Conservation (phyloP, 371 early-diverging fungal genomes). For the Actinomortierella ambigua region DNA sequence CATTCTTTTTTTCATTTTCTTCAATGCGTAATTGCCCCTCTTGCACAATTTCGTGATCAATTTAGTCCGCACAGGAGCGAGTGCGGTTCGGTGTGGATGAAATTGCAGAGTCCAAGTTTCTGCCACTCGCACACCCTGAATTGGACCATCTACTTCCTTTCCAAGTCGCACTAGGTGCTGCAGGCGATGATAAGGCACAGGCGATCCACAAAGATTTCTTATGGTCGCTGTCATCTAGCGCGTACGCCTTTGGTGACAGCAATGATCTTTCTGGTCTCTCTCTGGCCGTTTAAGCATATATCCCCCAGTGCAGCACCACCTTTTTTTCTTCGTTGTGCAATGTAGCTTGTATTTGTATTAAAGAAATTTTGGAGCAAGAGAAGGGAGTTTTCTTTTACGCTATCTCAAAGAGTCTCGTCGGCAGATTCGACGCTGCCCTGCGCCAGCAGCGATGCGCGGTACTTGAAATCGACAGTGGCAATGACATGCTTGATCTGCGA, state of each 20-base stretch:
- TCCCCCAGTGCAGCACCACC: too few relatives aligned
- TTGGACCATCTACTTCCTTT: conserved; percentile 53
- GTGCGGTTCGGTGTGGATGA: conserved; percentile 27
- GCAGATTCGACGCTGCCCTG: too few relatives aligned
- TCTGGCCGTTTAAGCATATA: too few relatives aligned
- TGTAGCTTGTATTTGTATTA: too few relatives aligned
- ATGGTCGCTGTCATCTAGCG: conserved; percentile 35
- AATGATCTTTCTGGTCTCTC: too few relatives aligned
- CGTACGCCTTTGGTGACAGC: conserved; percentile 34
- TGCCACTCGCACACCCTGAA: conserved; percentile 49
- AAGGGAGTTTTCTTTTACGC: too few relatives aligned
- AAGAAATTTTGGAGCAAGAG: too few relatives aligned
- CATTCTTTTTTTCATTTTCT: not conserved
- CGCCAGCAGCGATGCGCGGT: too few relatives aligned
- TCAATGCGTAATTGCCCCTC: not conserved
- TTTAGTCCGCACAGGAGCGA: conserved; percentile 16
- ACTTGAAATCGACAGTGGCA: too few relatives aligned
- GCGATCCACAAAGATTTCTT: conserved; percentile 43
- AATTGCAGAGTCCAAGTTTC: conserved; percentile 30
- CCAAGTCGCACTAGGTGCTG: conserved; percentile 53
- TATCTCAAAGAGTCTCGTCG: too few relatives aligned
- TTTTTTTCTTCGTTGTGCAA: too few relatives aligned
- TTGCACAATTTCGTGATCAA: not conserved
- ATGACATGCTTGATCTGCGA: too few relatives aligned
- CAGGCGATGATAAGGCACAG: conserved; percentile 27